phyloP scores from a whole-genome alignment of 2,329 filamentous ascomycete species.

The Ophiocordyceps camponoti-leonardi region DNA sequence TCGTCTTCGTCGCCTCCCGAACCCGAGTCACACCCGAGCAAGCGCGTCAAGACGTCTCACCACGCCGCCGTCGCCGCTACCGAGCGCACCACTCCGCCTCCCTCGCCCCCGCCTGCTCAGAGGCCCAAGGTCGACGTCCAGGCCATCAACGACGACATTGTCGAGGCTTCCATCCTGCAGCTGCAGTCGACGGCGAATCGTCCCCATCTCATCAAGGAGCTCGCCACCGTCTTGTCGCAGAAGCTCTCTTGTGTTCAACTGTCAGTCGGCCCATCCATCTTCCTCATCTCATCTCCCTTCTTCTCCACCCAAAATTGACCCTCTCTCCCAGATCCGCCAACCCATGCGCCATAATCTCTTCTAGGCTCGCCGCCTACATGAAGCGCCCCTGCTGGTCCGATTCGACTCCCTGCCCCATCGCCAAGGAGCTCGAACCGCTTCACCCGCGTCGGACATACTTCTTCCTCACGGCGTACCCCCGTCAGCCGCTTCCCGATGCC shows the following conservation, averaged over 20 bases:
- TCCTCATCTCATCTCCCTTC: no score
- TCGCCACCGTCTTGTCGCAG: slow-evolving; percentile 62
- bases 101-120: slow-evolving; percentile 14
- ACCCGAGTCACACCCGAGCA: slow-evolving; percentile 27
- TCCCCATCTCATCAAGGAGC: slow-evolving; percentile 86
- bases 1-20: slow-evolving; percentile 9
- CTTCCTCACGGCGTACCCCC: slow-evolving; percentile 77
- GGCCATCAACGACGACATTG: slow-evolving; percentile 85
- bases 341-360: slow-evolving; percentile 87
- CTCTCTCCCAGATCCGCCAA: slow-evolving; percentile 62
- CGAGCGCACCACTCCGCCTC: slow-evolving; percentile 52
- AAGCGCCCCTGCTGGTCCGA: slow-evolving; percentile 73
- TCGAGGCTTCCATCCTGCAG: slow-evolving; percentile 76
- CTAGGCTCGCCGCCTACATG: slow-evolving; percentile 73
- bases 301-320: background rate
- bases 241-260: slow-evolving; percentile 75
- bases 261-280: slow-evolving; percentile 42
- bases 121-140: slow-evolving; percentile 42
- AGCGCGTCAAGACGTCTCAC: slow-evolving; percentile 69
- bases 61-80: slow-evolving; percentile 17
- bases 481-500: slow-evolving; percentile 54
- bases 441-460: slow-evolving; percentile 94
- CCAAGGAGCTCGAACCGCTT: slow-evolving; percentile 81
- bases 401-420: slow-evolving; percentile 66
- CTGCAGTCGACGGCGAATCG: slow-evolving; percentile 80